Conservation (phyloP, 2,329 filamentous ascomycete species). For the Neoscytalidium dimidiatum region DNA sequence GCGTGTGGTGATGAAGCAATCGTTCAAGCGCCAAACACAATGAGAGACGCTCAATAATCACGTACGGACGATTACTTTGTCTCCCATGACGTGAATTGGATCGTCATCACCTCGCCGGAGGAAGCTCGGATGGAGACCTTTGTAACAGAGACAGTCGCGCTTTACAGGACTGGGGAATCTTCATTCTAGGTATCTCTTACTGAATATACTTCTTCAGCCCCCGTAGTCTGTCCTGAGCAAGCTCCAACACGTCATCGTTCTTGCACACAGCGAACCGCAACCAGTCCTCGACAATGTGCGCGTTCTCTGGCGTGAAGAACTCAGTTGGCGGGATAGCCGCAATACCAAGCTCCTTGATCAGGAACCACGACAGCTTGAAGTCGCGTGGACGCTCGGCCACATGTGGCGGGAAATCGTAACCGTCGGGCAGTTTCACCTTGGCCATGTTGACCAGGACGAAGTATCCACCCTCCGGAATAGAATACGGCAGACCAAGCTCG, state of each 20-base stretch:
- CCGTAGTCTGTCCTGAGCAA: conserved; percentile 51
- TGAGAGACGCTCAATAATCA: no score
- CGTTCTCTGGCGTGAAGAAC: conserved; percentile 87
- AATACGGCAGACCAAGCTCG: conserved; percentile 63
- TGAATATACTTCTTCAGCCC: conserved; percentile 38
- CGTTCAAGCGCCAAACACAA: no score
- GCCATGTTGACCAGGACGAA: conserved; percentile 94
- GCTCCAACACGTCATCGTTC: conserved; percentile 72
- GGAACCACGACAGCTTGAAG: conserved; percentile 93
- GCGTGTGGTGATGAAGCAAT: no score
- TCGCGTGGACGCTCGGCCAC: conserved; percentile 85
- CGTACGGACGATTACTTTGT: background rate
- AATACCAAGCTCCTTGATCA: conserved; percentile 94
- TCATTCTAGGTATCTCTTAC: conserved; percentile 25
- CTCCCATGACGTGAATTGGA: background rate
- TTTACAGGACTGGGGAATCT: conserved; percentile 48
- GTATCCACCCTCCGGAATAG: conserved; percentile 93
- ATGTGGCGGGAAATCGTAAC: conserved; percentile 87
- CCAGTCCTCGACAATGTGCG: conserved; percentile 87
- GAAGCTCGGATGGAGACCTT: background rate
- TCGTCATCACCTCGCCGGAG: background rate
- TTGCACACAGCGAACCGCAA: conserved; percentile 96
- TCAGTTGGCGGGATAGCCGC: conserved; percentile 96
- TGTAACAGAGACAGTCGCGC: background rate
- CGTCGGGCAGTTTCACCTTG: conserved; percentile 78